Evolutionary conservation across 805 yeast genomes (phyloP).

Genomic region (Komagataella pastoris): DNA sequence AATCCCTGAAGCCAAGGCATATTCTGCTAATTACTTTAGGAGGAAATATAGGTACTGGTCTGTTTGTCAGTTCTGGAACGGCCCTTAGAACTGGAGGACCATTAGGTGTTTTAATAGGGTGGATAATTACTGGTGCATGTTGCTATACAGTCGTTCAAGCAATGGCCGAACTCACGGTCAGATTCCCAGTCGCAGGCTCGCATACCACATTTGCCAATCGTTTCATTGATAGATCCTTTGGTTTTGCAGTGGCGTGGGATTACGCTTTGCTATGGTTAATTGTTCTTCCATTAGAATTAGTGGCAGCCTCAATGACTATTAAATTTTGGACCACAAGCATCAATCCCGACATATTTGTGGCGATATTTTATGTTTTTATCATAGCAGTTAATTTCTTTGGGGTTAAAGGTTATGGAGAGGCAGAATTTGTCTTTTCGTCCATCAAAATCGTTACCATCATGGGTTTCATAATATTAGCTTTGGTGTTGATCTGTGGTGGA

Average conservation of each 20-base stretch:
- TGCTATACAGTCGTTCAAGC: constrained; percentile 53
- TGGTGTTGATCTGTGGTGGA: constrained; percentile 50
- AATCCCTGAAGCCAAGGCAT: constrained; percentile 50
- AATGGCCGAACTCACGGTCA: constrained; percentile 48
- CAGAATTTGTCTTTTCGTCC: constrained; percentile 42
- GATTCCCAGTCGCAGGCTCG: constrained; percentile 53
- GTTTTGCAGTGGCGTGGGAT: constrained; percentile 50
- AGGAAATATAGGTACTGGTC: constrained; percentile 76
- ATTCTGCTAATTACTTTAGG: constrained; percentile 75
- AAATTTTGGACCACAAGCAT: constrained; percentile 30
- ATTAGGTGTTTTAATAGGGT: constrained; percentile 51
- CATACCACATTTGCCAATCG: constrained; percentile 48
- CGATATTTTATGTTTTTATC: constrained; percentile 38
- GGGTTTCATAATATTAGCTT: constrained; percentile 44
- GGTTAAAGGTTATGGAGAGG: constrained; percentile 58
- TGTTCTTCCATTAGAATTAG: constrained; percentile 40
- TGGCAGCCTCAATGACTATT: constrained; percentile 39
- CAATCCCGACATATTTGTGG: constrained; percentile 42
- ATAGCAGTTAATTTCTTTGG: constrained; percentile 44
- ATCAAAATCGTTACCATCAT: constrained; percentile 43
- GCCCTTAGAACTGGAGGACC: constrained; percentile 61
- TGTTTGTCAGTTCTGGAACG: constrained; percentile 62
- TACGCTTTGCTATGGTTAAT: constrained; percentile 43
- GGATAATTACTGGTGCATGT: constrained; percentile 45
- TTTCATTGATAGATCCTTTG: constrained; percentile 43